Conservation (phyloP, 352 stramenopile genomes). For the Blastocystis hominis region DNA sequence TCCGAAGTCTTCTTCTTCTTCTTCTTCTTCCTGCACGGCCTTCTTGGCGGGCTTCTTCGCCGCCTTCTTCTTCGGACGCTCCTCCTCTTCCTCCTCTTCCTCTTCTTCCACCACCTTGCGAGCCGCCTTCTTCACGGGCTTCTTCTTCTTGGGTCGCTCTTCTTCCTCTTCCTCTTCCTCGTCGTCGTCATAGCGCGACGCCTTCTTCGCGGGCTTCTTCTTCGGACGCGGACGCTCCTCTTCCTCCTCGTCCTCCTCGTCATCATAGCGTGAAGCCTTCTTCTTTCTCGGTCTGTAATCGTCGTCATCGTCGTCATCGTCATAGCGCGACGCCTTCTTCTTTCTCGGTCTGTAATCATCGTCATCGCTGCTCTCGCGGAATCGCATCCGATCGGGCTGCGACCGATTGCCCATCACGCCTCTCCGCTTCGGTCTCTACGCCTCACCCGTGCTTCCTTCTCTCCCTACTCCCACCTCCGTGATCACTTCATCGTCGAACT, state of each 20-base stretch:
- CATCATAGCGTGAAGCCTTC: too few relatives aligned
- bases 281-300: too few relatives aligned
- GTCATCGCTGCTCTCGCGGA: neutral
- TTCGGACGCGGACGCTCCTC: neutral
- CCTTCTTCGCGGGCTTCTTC: too few relatives aligned
- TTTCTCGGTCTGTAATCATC: too few relatives aligned
- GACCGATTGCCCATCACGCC: neutral
- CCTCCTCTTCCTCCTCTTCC: slow-evolving; percentile 28
- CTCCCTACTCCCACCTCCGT: neutral
- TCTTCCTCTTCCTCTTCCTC: slow-evolving; percentile 3
- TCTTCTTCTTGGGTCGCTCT: neutral
- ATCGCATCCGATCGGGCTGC: neutral
- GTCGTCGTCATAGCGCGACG: neutral
- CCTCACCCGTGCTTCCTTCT: neutral
- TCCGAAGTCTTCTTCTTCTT: slow-evolving; percentile 8
- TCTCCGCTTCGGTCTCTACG: neutral
- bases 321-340: too few relatives aligned
- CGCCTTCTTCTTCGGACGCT: neutral
- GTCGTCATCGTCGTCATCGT: too few relatives aligned
- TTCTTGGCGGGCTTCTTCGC: slow-evolving; percentile 36
- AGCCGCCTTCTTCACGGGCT: slow-evolving; percentile 10
- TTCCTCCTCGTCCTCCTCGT: slow-evolving; percentile 5
- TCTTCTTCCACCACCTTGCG: slow-evolving; percentile 15
- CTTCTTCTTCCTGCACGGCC: neutral
- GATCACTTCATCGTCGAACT: slow-evolving; percentile 48